Base-by-base conservation (phyloP, 1,284 basidiomycete species). In the Cutaneotrichosporon cavernicola region DNA sequence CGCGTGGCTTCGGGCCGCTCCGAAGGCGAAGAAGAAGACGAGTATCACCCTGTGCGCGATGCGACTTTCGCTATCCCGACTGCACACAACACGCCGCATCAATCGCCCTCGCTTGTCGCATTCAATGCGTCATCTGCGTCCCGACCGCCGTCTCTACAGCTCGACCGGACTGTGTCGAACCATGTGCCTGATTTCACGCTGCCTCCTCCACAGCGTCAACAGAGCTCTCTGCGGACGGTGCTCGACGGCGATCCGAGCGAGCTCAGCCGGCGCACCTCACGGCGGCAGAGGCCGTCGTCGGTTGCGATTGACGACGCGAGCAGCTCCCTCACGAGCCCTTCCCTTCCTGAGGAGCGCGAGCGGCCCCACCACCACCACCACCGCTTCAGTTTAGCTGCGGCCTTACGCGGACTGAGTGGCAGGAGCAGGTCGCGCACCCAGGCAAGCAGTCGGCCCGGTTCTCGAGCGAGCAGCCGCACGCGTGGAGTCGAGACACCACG, bases 361-460 rank as follows among this genome's bases (percentile, higher is more conserved):
- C 64, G 73, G 8, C 22, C 56, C 8, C 51, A 14, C 32, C 59
- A 60, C 30, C 73, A 72, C 36, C 60, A 64, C 30, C 63, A 64
- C 60, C 74, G 76, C 47, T 81, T 81, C 68, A 80, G 77, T 56
- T 66, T 82, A 7, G 70, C 78, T 1, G 75, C 76, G 0, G 79
- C 81, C 2, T 65, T 81, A 5, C 74, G 80, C 18, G 76, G 78
- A 7, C 65, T 81, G 43, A 77, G 77, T 53, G 67, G 65, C 51
- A 62, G 66, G 49, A 47, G 62, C 4, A 60, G 66, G 7, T 70
- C 69, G 36, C 70, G 70, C 51, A 70, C 67, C 43, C 62, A 70
- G 26, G 66, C 67, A 2, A 56, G 69, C 22, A 68, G 63, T 26
- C 63, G 61, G 0, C 38, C 65, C 0, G 40, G 9, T 1, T 61